phyloP scores from a whole-genome alignment of 2,329 filamentous ascomycete species.

The Aureobasidium sp. region DNA sequence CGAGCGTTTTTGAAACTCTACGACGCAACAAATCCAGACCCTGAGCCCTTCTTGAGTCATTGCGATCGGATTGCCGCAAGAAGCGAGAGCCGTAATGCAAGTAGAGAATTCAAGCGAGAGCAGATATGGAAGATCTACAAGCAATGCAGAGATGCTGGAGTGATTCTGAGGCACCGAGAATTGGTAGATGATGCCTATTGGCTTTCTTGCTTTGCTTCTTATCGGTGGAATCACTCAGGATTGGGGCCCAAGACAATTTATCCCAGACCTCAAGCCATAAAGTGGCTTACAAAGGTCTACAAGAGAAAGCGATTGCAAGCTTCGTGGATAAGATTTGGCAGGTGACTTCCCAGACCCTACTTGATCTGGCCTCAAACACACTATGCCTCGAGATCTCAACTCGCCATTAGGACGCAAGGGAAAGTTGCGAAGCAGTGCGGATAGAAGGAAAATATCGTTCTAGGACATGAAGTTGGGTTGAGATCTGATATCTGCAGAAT shows the following conservation, averaged over 20 bases:
- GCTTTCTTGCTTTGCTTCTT: not conserved
- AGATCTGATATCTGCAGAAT: too few species aligned
- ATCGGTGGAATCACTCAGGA: not conserved
- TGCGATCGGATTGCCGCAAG: not conserved
- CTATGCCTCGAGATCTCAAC: too few species aligned
- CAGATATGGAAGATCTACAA: not conserved
- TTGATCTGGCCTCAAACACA: too few species aligned
- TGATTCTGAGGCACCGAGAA: not conserved
- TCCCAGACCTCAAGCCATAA: too few species aligned
- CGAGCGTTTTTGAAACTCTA: not conserved
- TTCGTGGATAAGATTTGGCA: too few species aligned
- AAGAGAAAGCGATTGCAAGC: too few species aligned
- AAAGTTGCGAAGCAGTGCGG: too few species aligned
- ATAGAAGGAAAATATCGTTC: too few species aligned
- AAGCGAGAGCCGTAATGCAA: not conserved
- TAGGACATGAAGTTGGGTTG: too few species aligned
- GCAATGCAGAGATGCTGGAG: not conserved
- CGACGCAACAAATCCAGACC: not conserved
- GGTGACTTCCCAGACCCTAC: too few species aligned
- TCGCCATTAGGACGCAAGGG: too few species aligned
- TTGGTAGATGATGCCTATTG: not conserved
- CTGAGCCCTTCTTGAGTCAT: not conserved
- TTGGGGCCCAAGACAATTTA: too few species aligned
- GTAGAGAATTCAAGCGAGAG: not conserved
- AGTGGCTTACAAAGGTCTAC: not conserved